Conservation (phyloP, 2,329 filamentous ascomycete genomes). For the Penicillium capsulatum region DNA sequence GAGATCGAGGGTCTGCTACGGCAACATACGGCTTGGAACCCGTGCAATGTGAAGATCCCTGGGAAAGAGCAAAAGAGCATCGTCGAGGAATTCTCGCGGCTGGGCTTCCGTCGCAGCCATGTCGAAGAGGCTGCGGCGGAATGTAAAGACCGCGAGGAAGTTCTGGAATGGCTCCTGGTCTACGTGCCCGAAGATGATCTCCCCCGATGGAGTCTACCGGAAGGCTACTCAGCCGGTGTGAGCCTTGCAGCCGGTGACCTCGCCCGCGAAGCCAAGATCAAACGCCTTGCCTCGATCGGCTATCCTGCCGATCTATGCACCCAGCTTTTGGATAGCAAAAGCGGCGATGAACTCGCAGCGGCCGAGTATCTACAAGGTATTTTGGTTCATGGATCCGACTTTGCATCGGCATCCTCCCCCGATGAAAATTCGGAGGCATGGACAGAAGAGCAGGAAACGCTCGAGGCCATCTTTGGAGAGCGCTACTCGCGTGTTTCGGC, state of each 20-base stretch:
- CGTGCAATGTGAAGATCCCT: slow-evolving; percentile 65
- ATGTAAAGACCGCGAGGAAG: slow-evolving; percentile 88
- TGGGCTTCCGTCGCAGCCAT: slow-evolving; percentile 86
- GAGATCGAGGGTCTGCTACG: slow-evolving; percentile 77
- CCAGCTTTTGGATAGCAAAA: slow-evolving; percentile 66
- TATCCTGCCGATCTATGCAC: slow-evolving; percentile 82
- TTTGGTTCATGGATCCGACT: slow-evolving; percentile 51
- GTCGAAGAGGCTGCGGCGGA: slow-evolving; percentile 80
- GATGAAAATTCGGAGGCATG: slow-evolving; percentile 56
- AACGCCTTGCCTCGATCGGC: slow-evolving; percentile 73
- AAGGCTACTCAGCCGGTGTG: slow-evolving; percentile 85
- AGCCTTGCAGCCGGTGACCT: slow-evolving; percentile 79
- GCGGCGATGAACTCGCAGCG: slow-evolving; percentile 69
- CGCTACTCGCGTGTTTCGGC: slow-evolving; percentile 59
- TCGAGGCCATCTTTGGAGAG: slow-evolving; percentile 82
- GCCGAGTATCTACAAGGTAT: slow-evolving; percentile 74
- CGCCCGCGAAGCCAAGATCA: slow-evolving; percentile 74
- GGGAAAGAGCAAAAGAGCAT: slow-evolving; percentile 55
- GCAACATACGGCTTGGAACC: slow-evolving; percentile 80
- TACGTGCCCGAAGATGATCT: slow-evolving; percentile 96
- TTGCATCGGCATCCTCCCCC: slow-evolving; percentile 12
- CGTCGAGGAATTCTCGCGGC: slow-evolving; percentile 66
- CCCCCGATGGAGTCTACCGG: slow-evolving; percentile 86
- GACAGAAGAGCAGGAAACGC: slow-evolving; percentile 77
- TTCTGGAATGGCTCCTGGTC: slow-evolving; percentile 91